These are phyloP conservation scores for Eimeria falciformis DNA, from an alignment of 169 alveolate genomes.

Conservation along the genomic window DNA sequence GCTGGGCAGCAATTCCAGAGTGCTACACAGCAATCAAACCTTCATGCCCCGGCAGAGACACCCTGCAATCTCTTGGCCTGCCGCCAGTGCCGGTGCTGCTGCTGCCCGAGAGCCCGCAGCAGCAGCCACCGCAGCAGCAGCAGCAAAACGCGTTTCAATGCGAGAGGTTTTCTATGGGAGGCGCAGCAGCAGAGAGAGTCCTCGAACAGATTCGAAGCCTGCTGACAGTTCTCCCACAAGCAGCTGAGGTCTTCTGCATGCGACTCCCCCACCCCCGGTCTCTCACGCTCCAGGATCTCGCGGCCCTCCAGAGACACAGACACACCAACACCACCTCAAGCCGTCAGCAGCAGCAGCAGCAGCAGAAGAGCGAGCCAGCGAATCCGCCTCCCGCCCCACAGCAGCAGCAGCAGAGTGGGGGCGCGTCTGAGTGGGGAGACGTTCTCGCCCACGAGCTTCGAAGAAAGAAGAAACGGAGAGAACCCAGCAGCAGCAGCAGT, in stretches of 20 bases:
- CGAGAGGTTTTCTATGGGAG: conserved; percentile 56
- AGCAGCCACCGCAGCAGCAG: conserved; percentile 52
- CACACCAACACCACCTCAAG: conserved; percentile 54
- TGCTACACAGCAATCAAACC: conserved; percentile 8
- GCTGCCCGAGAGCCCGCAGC: conserved; percentile 51
- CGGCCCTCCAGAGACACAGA: background rate
- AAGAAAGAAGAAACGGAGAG: conserved; percentile 63
- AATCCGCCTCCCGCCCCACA: background rate
- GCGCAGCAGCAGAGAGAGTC: conserved; percentile 76
- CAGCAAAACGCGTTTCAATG: conserved; percentile 20
- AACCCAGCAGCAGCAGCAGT: conserved; percentile 22
- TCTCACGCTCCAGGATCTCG: conserved; percentile 35
- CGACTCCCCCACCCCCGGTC: conserved; percentile 73
- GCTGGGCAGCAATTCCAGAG: conserved; percentile 71
- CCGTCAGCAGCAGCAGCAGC: conserved; percentile 31
- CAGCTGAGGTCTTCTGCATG: conserved; percentile 43
- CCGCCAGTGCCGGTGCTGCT: conserved; percentile 48
- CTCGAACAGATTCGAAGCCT: conserved; percentile 77
- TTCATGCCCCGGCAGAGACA: background rate
- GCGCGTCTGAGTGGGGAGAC: conserved; percentile 17
- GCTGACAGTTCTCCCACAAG: conserved; percentile 70
- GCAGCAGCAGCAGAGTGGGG: conserved; percentile 16
- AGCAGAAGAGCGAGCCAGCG: background rate
- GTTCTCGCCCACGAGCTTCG: conserved; percentile 63
- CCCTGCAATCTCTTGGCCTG: background rate